phyloP scores from a whole-genome alignment of 805 yeast species.

The Ogataea ramenticola region DNA sequence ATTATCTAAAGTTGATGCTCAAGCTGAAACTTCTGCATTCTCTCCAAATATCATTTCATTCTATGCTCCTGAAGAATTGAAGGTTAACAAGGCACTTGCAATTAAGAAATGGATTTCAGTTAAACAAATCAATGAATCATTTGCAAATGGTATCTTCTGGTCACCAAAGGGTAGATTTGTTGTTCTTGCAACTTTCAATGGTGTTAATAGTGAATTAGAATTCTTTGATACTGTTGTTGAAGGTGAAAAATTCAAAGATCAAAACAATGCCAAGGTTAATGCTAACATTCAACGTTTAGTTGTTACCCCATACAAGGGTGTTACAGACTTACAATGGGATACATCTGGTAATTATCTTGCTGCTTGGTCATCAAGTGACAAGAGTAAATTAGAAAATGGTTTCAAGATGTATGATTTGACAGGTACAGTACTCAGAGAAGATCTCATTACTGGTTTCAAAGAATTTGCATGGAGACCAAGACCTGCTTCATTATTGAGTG shows the following conservation, averaged over 20 bases:
- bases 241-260: slow-evolving; percentile 43
- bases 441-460: slow-evolving; percentile 73
- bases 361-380: slow-evolving; percentile 82
- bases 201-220: slow-evolving; percentile 54
- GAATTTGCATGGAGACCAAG: slow-evolving; percentile 97
- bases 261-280: slow-evolving; percentile 36
- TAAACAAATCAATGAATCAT: slow-evolving; percentile 52
- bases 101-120: slow-evolving; percentile 38
- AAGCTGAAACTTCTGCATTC: slow-evolving; percentile 52
- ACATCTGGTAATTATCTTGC: slow-evolving; percentile 90
- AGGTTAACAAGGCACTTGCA: slow-evolving; percentile 18
- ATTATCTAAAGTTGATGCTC: slow-evolving; percentile 54
- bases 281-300: slow-evolving; percentile 58
- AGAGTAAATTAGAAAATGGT: slow-evolving; percentile 83
- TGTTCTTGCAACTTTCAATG: slow-evolving; percentile 37
- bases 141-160: slow-evolving; percentile 72
- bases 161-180: slow-evolving; percentile 91
- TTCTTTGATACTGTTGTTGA: slow-evolving; percentile 84
- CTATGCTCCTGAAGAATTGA: slow-evolving; percentile 71
- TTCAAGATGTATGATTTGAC: slow-evolving; percentile 80
- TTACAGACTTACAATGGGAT: slow-evolving; percentile 88
- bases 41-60: slow-evolving; percentile 61
- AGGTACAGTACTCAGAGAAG: slow-evolving; percentile 72
- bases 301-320: slow-evolving; percentile 61
- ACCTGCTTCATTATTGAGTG: slow-evolving; percentile 70